These are phyloP conservation scores for Elymus sibiricus DNA, from an alignment of 176 grass and related monocot genomes.

Conservation along the genomic window DNA sequence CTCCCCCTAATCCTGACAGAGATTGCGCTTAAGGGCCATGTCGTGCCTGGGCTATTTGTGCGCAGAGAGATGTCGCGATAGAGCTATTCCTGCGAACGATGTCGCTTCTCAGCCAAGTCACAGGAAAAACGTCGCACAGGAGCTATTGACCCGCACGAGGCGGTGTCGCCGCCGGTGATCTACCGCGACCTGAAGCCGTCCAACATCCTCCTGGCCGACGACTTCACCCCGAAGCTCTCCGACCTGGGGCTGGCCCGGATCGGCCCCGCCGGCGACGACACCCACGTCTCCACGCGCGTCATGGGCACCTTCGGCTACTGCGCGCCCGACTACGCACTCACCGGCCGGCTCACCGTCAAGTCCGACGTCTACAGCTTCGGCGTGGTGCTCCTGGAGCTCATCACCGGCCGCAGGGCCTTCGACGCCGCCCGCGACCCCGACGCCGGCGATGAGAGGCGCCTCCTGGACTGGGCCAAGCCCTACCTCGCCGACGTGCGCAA, in stretches of 20 bases:
- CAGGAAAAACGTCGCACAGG: no score
- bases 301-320: conserved; percentile 63
- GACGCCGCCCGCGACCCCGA: conserved; percentile 5
- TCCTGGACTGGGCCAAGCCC: conserved; percentile 55
- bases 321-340: conserved; percentile 53
- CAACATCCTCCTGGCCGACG: conserved; percentile 48
- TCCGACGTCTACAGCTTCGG: background rate
- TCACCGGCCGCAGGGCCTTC: conserved; percentile 55
- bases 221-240: conserved; percentile 40
- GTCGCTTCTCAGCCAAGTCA: no score
- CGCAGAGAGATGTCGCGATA: no score
- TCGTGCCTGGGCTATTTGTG: no score
- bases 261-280: conserved; percentile 45
- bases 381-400: conserved; percentile 5
- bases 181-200: conserved; percentile 57
- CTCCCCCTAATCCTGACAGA: no score
- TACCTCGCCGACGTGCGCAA: conserved; percentile 33
- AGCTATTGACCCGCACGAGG: conserved; percentile 3
- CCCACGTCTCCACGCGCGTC: conserved; percentile 43
- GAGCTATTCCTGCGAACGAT: no score
- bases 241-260: conserved; percentile 61
- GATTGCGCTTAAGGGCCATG: no score
- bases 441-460: conserved; percentile 26
- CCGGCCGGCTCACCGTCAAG: conserved; percentile 51
- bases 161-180: conserved; percentile 57